These are phyloP conservation scores for Dictyostelium intermedium DNA, from an alignment of 78 protist genomes.

Conservation along the genomic window DNA sequence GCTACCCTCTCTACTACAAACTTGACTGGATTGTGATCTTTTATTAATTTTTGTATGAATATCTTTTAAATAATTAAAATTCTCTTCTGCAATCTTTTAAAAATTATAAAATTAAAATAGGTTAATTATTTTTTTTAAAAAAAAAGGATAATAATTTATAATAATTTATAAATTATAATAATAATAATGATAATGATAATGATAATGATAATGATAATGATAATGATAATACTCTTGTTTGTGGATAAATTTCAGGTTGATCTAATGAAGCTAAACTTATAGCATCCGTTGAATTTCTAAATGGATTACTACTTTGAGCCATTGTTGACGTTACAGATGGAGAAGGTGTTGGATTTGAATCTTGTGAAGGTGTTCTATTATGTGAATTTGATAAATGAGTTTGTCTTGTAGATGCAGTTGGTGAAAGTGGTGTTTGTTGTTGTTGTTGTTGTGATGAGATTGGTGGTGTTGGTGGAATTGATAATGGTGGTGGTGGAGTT, in stretches of 20 bases:
- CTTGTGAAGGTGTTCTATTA: conserved; percentile 6
- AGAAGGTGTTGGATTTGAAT: background rate
- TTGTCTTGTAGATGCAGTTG: background rate
- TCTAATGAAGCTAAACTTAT: background rate
- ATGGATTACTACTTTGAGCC: background rate
- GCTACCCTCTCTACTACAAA: conserved; percentile 64
- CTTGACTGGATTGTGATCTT: conserved; percentile 49
- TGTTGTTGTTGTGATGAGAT: background rate
- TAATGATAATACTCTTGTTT: conserved; percentile 43
- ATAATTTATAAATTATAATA: background rate
- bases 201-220: background rate
- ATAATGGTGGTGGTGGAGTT: background rate
- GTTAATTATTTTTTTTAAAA: background rate
- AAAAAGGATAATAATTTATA: background rate
- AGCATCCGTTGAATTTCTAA: background rate
- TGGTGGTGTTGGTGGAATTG: conserved; percentile 5
- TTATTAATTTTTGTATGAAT: conserved; percentile 48
- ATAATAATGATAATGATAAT: background rate
- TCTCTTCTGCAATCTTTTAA: conserved; percentile 68
- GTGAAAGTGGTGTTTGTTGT: background rate
- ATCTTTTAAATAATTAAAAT: conserved; percentile 68
- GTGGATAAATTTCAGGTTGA: conserved; percentile 61
- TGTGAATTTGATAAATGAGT: background rate
- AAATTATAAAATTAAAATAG: background rate
- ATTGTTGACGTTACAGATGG: no score